Conservation (phyloP, 805 yeast genomes). For the Metschnikowia peoriensis region DNA sequence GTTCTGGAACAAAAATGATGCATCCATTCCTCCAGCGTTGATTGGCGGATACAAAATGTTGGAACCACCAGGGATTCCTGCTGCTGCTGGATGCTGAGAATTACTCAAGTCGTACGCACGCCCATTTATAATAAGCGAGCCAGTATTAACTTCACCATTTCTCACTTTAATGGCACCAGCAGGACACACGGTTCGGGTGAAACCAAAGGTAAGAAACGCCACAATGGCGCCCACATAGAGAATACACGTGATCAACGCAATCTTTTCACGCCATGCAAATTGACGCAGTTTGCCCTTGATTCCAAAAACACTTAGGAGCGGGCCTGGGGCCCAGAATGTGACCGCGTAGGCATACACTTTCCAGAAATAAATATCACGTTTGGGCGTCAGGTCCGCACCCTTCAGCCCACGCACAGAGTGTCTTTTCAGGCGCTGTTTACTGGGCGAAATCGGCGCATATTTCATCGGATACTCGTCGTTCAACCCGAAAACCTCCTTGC, state of each 20-base stretch:
- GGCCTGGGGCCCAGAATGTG: constrained; percentile 92
- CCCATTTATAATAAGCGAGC: constrained; percentile 77
- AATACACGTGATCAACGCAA: constrained; percentile 78
- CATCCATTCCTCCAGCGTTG: constrained; percentile 86
- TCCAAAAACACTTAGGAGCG: constrained; percentile 69
- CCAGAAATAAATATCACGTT: constrained; percentile 58
- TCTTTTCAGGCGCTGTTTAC: neutral
- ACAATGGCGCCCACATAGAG: constrained; percentile 70
- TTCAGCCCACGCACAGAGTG: neutral
- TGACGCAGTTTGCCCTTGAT: constrained; percentile 78
- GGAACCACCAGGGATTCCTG: constrained; percentile 68
- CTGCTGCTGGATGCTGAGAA: constrained; percentile 78
- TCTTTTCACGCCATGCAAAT: constrained; percentile 96
- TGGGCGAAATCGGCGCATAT: constrained; percentile 3
- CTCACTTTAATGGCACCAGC: constrained; percentile 46
- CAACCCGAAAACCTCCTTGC: constrained; percentile 55
- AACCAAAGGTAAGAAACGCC: constrained; percentile 88
- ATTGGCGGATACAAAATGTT: constrained; percentile 81
- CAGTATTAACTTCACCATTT: constrained; percentile 56
- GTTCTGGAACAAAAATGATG: constrained; percentile 81
- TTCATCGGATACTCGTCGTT: constrained; percentile 53
- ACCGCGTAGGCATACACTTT: constrained; percentile 71
- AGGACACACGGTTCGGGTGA: constrained; percentile 78
- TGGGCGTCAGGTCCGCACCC: neutral
- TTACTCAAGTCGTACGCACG: constrained; percentile 67